Evolutionary conservation across 495 filamentous ascomycete species (phyloP), one percentile per base, ranked within the genome.

Genomic region (Mytilinidion resinicola): DNA sequence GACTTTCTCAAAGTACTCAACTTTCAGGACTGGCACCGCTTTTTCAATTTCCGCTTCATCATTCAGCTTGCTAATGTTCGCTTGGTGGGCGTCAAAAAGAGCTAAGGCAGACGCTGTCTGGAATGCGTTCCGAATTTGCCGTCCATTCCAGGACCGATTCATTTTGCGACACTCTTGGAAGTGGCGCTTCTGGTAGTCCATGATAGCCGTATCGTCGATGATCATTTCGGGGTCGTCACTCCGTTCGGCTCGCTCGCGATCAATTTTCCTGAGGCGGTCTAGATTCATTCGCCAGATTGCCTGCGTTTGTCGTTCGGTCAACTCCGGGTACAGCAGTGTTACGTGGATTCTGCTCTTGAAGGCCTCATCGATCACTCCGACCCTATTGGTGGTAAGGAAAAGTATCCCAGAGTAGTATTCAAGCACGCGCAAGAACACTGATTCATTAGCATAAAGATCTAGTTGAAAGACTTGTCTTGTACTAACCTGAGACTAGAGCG

Each of bases 341-440:
- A 80, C 64, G 56, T 82, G 77, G 34, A 77, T 76, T 5, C 77
- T 69, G 0, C 74, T 74, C 54, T 73, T 69, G 61, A 79, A 76
- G 8, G 75, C 75, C 47, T 78, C 71, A 58, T 80, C 77, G 51
- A 81, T 74, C 5, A 67, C 76, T 9, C 69, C 76, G 3, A 85
- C 75, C 6, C 80, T 69, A 61, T 83, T 85, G 0, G 80, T 82
- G 0, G 82, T 83, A 1, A 85, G 67, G 60, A 84, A 81, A 0
- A 84, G 70, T 25, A 84, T 80, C 7, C 82, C 82, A 0, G 72
- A 56, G 56, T 84, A 86, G 62, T 82, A 85, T 52, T 85, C 83
- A 0, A 85, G 69, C 0, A 75, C 70, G 1, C 83, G 70, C 1
- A 85, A 53, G 17, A 58, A 51, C 9, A 53, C 50, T 53, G 11